These are phyloP conservation scores for Rhodosporidiobolus odoratus DNA, from an alignment of 768 basidiomycete genomes.

Conservation along the genomic window DNA sequence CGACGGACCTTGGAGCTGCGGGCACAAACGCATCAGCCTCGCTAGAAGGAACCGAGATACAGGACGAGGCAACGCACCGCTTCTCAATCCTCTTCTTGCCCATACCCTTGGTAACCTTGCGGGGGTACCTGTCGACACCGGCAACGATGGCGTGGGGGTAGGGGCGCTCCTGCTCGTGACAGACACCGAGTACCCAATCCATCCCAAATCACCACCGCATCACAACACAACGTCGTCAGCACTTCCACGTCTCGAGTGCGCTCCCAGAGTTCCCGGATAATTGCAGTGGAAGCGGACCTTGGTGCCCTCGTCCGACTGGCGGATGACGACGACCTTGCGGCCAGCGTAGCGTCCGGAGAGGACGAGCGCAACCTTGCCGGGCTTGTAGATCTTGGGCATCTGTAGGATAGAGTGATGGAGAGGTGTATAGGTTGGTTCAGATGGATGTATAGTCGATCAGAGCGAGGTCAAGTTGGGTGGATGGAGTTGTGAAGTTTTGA, in stretches of 20 bases:
- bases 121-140: conserved; percentile 94
- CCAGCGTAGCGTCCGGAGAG: conserved; percentile 85
- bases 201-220: neutral
- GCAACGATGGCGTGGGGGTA: conserved; percentile 99
- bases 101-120: conserved; percentile 96
- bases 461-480: neutral
- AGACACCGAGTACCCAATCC: neutral
- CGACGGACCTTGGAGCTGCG: too few relatives aligned
- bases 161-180: conserved; percentile 57
- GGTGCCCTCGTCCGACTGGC: conserved; percentile 92
- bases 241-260: neutral
- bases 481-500: neutral
- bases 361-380: conserved; percentile 49
- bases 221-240: neutral
- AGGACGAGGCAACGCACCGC: conserved; percentile 51
- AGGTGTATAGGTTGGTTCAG: neutral
- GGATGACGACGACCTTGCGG: conserved; percentile 98
- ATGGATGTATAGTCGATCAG: neutral
- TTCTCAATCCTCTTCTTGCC: conserved; percentile 86
- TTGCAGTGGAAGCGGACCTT: conserved; percentile 51
- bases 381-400: conserved; percentile 50
- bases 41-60: neutral
- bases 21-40: neutral
- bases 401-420: neutral
- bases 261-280: too few relatives aligned